phyloP scores from a whole-genome alignment of 768 basidiomycete genomes.

The Lactarius trivialis region DNA sequence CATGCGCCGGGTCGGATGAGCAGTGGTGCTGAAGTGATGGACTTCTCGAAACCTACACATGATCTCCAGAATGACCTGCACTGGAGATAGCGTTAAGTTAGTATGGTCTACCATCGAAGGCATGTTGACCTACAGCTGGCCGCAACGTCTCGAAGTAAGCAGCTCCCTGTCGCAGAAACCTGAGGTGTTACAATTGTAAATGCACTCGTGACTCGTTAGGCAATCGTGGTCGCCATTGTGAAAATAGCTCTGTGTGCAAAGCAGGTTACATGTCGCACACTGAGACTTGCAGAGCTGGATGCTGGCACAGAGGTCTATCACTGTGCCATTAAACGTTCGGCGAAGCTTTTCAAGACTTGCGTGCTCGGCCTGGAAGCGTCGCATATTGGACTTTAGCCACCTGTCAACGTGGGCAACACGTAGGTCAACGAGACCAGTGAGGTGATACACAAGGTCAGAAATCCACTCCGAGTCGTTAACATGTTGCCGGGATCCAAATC shows the following conservation, averaged over 20 bases:
- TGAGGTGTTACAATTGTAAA: constrained; percentile 39
- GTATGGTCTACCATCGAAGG: background rate
- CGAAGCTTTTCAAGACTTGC: constrained; percentile 42
- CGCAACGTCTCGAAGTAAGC: constrained; percentile 31
- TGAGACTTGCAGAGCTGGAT: constrained; percentile 45
- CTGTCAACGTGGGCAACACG: constrained; percentile 42
- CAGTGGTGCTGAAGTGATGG: background rate
- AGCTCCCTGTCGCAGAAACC: constrained; percentile 33
- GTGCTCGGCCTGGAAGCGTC: constrained; percentile 40
- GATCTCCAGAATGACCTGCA: constrained; percentile 50
- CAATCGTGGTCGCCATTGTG: constrained; percentile 48
- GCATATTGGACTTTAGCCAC: constrained; percentile 47
- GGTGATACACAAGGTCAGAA: constrained; percentile 32
- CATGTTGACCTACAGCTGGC: constrained; percentile 38
- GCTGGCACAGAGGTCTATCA: constrained; percentile 41
- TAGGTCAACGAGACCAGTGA: constrained; percentile 36
- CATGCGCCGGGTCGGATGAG: constrained; percentile 24
- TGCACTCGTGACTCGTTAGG: constrained; percentile 43
- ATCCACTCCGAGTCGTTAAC: constrained; percentile 40
- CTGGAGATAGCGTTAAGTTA: constrained; percentile 27
- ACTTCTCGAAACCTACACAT: constrained; percentile 35
- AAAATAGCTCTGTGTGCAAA: constrained; percentile 40
- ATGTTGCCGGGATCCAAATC: constrained; percentile 30
- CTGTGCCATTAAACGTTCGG: constrained; percentile 38
- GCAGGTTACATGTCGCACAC: constrained; percentile 43